These are phyloP conservation scores for Agrocybe chaxingu DNA, from an alignment of 768 basidiomycete genomes.

Conservation along the genomic window DNA sequence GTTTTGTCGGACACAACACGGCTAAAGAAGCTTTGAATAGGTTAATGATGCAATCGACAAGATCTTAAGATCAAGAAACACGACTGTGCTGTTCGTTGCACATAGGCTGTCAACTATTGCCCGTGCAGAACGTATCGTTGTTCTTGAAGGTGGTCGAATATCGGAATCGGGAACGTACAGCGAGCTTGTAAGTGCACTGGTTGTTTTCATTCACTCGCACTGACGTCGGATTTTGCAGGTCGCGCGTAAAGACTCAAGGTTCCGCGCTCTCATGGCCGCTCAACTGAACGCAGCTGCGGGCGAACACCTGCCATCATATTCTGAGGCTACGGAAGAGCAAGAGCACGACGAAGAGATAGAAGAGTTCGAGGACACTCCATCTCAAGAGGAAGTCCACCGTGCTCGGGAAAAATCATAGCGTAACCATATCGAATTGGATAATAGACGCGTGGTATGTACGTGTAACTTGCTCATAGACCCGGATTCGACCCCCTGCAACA, in stretches of 20 bases:
- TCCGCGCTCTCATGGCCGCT: slow-evolving; percentile 86
- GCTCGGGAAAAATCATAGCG: not conserved
- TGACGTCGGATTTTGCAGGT: slow-evolving; percentile 37
- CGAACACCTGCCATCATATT: slow-evolving; percentile 19
- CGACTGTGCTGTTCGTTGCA: slow-evolving; percentile 87
- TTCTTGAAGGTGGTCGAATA: slow-evolving; percentile 83
- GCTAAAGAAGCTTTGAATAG: slow-evolving; percentile 24
- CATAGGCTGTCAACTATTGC: slow-evolving; percentile 90
- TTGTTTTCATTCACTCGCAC: not conserved
- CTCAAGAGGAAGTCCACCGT: not conserved
- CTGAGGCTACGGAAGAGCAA: slow-evolving; percentile 2
- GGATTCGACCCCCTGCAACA: slow-evolving; percentile 6
- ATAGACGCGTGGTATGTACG: slow-evolving; percentile 8
- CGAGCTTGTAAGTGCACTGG: slow-evolving; percentile 54
- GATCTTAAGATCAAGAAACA: slow-evolving; percentile 73
- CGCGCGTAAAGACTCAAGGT: slow-evolving; percentile 68
- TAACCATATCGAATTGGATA: not conserved
- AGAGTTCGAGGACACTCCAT: slow-evolving; percentile 4
- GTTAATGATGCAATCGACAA: slow-evolving; percentile 91
- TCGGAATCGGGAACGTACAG: slow-evolving; percentile 81
- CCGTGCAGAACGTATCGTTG: slow-evolving; percentile 84
- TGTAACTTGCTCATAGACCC: slow-evolving; percentile 11
- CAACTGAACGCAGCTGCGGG: slow-evolving; percentile 60
- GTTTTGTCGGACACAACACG: not conserved
- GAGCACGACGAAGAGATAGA: slow-evolving; percentile 12